Base-by-base conservation (phyloP, 768 basidiomycete genomes). In the Suillus ampliporus region DNA sequence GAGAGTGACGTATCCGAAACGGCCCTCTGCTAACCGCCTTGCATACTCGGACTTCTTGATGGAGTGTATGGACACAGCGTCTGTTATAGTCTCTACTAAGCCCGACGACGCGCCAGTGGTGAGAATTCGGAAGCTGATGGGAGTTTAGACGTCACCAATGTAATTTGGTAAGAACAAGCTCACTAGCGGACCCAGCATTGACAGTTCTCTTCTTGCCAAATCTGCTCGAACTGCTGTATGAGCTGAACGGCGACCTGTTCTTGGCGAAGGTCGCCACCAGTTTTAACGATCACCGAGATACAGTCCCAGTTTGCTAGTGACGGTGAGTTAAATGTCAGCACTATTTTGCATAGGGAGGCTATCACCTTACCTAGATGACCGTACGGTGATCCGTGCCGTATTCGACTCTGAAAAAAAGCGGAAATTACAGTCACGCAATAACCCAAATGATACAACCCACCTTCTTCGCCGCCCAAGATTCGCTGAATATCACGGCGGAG, bases 1-100 rank as follows among this genome's bases (percentile, higher is more conserved):
- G 58, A 99, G 74, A 2, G 92, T 92, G 52, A 97, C 97, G 72
- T 95, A 89, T 38, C 91, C 92, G 21, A 97, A 79, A 59, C 88
- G 85, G 37, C 94, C 91, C 68, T 87, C 86, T 4, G 94, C 86
- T 60, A 97, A 77, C 60, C 94, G 83, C 67, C 94, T 86, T 2
- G 97, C 96, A 76, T 99, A 99, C 73, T 97, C 97, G 3, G 94
- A 92, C 78, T 99, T 99, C 83, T 99, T 99, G 76, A 99, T 97
- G 1, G 97, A 99, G 74, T 99, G 97, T 68, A 99, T 94, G 5
- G 97, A 99, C 0, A 99, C 95, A 0, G 97, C 92, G 68, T 99
- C 97, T 4, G 95, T 98, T 67, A 99, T 98, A 0, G 97, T 99
- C 78, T 99, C 97, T 0, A 99, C 94, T 56, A 99, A 77, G 26